Evolutionary conservation across 2,329 filamentous ascomycete genomes (phyloP).

Genomic region (Botrytis hyacinthi): DNA sequence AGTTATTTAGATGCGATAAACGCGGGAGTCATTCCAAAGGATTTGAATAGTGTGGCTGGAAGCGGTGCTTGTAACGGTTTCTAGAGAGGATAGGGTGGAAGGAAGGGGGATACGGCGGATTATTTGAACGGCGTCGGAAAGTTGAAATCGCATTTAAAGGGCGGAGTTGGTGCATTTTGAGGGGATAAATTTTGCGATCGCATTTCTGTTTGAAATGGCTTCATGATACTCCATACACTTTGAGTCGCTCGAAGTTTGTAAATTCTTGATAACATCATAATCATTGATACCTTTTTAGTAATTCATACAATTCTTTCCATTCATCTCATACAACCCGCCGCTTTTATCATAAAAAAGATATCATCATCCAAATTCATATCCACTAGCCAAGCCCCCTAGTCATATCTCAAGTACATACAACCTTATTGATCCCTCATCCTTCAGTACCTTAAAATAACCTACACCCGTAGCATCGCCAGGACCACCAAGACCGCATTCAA

Average conservation of each 20-base stretch:
- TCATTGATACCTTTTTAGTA: not conserved
- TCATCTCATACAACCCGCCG: not conserved
- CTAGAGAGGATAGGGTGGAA: not conserved
- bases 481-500: not conserved
- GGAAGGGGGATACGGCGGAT: no score
- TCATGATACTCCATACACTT: not conserved
- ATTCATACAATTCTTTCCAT: not conserved
- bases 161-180: not conserved
- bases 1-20: constrained; percentile 46
- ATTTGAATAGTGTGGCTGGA: constrained; percentile 18
- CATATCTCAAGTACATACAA: not conserved
- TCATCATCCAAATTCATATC: not conserved
- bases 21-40: constrained; percentile 42
- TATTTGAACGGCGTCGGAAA: no score
- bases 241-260: no score
- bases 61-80: constrained; percentile 12
- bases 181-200: not conserved
- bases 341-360: not conserved
- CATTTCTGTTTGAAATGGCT: not conserved
- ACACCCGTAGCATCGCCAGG: not conserved
- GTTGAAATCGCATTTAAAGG: not conserved
- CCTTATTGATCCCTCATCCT: not conserved
- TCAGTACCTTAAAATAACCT: not conserved
- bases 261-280: no score
- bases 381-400: not conserved